phyloP scores from a whole-genome alignment of 345 rosid species.

The Rhizophora apiculata region DNA sequence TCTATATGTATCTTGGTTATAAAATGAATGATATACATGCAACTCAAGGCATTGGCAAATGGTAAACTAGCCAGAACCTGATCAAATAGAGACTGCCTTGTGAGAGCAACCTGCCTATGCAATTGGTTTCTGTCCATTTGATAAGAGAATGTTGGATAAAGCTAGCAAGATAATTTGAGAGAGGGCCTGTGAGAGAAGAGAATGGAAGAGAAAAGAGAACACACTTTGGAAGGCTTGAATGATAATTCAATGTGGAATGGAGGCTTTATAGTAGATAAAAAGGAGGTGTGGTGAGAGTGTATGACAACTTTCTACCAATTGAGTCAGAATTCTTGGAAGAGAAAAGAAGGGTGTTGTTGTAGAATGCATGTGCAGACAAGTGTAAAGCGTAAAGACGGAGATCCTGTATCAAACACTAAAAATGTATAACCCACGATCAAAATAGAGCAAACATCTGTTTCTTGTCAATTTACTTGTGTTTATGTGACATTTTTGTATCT shows the following conservation, averaged over 20 bases:
- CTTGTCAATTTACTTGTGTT: no score
- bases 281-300: conserved; percentile 6
- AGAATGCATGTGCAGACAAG: neutral
- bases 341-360: no score
- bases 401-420: neutral
- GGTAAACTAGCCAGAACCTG: conserved; percentile 36
- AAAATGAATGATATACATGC: neutral
- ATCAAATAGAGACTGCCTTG: conserved; percentile 67
- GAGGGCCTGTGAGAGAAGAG: neutral
- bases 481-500: no score
- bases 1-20: neutral
- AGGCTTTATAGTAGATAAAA: conserved; percentile 26
- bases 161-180: neutral
- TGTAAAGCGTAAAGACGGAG: neutral
- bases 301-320: conserved; percentile 1
- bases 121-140: conserved; percentile 41
- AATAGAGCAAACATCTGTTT: no score
- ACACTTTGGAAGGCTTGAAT: conserved; percentile 4
- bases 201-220: neutral
- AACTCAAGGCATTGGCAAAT: neutral
- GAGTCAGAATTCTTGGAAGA: neutral
- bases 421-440: no score
- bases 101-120: conserved; percentile 45
- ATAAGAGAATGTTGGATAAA: conserved; percentile 10
- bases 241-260: conserved; percentile 7